Evolutionary conservation across 2,329 filamentous ascomycete species (phyloP).

Genomic region (Fusarium pseudoanthophilum): DNA sequence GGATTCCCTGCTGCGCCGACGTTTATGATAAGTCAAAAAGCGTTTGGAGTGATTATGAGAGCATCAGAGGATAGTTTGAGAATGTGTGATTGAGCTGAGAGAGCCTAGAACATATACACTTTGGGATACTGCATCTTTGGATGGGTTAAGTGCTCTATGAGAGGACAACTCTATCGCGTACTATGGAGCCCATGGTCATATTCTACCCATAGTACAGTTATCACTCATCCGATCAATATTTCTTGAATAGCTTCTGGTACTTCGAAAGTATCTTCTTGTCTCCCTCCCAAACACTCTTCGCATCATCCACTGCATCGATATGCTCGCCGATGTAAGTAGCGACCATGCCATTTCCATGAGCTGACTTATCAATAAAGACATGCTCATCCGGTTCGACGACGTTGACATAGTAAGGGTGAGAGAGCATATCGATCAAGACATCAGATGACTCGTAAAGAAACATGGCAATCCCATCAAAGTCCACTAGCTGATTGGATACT

Average conservation of each 20-base stretch:
- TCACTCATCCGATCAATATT: not conserved
- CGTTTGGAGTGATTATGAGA: not conserved
- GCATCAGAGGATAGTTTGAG: fast-evolving
- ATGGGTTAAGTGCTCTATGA: no score
- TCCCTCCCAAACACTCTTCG: constrained; percentile 42
- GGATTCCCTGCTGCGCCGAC: constrained; percentile 30
- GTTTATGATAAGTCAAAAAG: constrained; percentile 32
- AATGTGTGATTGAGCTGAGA: fast-evolving
- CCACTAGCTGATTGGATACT: constrained; percentile 31
- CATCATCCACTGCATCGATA: constrained; percentile 41
- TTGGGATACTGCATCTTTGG: fast-evolving
- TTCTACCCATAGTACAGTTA: fast-evolving
- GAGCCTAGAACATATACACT: not conserved
- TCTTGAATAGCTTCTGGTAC: constrained; percentile 41
- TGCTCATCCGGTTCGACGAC: constrained; percentile 47
- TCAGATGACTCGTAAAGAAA: constrained; percentile 43
- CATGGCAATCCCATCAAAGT: constrained; percentile 48
- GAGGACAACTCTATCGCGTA: not conserved
- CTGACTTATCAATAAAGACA: constrained; percentile 45
- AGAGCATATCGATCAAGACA: constrained; percentile 38
- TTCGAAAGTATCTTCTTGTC: constrained; percentile 21
- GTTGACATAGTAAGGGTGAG: constrained; percentile 45
- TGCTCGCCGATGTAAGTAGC: constrained; percentile 42
- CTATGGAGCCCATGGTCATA: not conserved
- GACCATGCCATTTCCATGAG: constrained; percentile 44